phyloP scores from a whole-genome alignment of 1,284 basidiomycete species.

The Wolfiporia cocos region DNA sequence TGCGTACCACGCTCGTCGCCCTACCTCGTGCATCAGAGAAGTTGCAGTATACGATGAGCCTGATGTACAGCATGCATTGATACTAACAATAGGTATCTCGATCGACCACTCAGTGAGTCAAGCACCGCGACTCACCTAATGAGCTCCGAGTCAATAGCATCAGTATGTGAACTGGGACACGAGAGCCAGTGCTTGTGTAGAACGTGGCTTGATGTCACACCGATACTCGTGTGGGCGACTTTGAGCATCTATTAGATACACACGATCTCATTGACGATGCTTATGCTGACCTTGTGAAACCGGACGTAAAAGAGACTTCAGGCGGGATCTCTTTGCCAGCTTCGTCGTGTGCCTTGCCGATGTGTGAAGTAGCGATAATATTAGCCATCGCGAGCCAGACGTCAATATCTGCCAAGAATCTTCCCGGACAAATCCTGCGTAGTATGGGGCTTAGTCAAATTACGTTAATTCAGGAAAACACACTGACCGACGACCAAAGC shows the following conservation, averaged over 20 bases:
- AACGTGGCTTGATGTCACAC: no score
- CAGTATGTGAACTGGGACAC: no score
- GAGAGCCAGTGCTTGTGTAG: no score
- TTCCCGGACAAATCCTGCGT: slow-evolving; percentile 18
- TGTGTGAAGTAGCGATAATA: slow-evolving; percentile 3
- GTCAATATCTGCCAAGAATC: slow-evolving; percentile 10
- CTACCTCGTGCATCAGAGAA: no score
- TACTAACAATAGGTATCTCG: no score
- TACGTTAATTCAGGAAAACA: neutral
- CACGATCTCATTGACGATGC: neutral
- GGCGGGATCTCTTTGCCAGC: slow-evolving; percentile 2
- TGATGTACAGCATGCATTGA: no score
- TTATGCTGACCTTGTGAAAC: neutral
- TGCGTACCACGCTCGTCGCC: no score
- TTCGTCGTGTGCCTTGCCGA: neutral
- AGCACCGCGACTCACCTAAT: no score
- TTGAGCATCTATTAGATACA: neutral
- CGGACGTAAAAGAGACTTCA: neutral
- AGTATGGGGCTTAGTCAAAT: neutral
- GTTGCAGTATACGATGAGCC: no score
- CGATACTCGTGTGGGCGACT: no score
- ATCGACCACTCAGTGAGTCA: no score
- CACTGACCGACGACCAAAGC: slow-evolving; percentile 19
- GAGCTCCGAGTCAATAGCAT: no score
- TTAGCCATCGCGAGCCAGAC: slow-evolving; percentile 5